Base-by-base conservation (phyloP, 1,284 basidiomycete species). In the Trichosporon asahii region DNA sequence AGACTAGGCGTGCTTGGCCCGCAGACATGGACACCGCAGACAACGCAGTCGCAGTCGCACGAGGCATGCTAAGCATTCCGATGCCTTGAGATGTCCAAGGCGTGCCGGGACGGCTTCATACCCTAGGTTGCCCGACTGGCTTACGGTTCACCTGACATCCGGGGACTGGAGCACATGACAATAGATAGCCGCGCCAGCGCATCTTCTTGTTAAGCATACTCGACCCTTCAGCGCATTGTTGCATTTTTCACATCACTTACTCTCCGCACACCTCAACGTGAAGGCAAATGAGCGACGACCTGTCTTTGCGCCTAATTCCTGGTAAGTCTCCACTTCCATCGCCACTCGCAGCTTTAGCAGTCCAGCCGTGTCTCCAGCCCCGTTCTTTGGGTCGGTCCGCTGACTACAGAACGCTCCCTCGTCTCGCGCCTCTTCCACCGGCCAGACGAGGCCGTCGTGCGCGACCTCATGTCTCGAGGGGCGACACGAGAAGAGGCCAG, bases 401-500 rank as follows among this genome's bases (percentile, higher is more conserved):
- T 61, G 11, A 61, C 57, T 11, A 7, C 57, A 61, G 57, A 61
- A 61, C 57, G 57, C 57, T 33, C 57, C 27, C 57, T 29, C 18
- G 29, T 61, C 57, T 31, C 27, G 18, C 57, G 57, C 29, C 57
- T 61, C 9, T 61, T 61, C 57, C 57, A 61, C 57, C 11, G n/a
- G 29, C 57, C 57, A 3, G 27, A 29, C 57, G 57, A 61, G 27
- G 3, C 57, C 2, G 18, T 61, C 27, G 57, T 61, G 5, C 57
- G 29, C 15, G 57, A 31, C 27, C n/a, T 61, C 2, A 61, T 61
- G 57, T 31, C 57, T 7, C 27, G 27, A 3, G 57, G 57, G 18
- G 57, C 57, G 29, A 61, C 57, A 18, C 27, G 29, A 18, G 57
- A 61, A 6, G 57, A 61, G 9, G 57, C 57, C 29, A 33, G 21